Percentiles rank a stretch among this genome's conserved stretches.
Conservation (phyloP, 306 rosid species). For the Lathyrus oleraceus region DNA sequence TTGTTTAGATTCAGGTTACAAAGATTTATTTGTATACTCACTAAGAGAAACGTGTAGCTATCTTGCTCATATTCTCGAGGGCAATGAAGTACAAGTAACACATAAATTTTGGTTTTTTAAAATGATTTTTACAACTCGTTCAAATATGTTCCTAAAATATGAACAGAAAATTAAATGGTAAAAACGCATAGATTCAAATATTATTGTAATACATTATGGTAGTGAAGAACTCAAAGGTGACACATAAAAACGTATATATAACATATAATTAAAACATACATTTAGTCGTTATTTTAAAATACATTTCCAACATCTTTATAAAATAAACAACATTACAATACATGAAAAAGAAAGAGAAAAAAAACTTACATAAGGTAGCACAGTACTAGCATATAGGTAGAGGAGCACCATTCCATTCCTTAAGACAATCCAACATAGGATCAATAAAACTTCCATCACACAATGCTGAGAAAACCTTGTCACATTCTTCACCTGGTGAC, state of each 20-base stretch:
- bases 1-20: neutral
- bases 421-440: conserved; percentile 71
- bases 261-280: conserved; percentile 4
- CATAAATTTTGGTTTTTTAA: neutral
- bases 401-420: conserved; percentile 93
- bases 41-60: neutral
- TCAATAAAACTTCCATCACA: conserved; percentile 71
- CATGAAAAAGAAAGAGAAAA: conserved; percentile 3
- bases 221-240: neutral
- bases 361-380: neutral
- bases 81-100: neutral
- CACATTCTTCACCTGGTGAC: conserved; percentile 91
- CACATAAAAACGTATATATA: conserved; percentile 6
- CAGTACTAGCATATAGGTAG: conserved; percentile 61
- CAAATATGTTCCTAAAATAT: neutral
- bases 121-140: too few relatives aligned
- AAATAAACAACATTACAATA: neutral
- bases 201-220: neutral
- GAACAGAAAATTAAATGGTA: neutral
- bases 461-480: conserved; percentile 75
- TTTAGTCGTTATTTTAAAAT: conserved; percentile 15
- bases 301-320: conserved; percentile 19
- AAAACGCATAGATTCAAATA: neutral
- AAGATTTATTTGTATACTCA: neutral
- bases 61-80: neutral